Evolutionary conservation across 2,329 filamentous ascomycete species (phyloP), one percentile per base, ranked within the genome.

Genomic region (Cercospora berteroae): DNA sequence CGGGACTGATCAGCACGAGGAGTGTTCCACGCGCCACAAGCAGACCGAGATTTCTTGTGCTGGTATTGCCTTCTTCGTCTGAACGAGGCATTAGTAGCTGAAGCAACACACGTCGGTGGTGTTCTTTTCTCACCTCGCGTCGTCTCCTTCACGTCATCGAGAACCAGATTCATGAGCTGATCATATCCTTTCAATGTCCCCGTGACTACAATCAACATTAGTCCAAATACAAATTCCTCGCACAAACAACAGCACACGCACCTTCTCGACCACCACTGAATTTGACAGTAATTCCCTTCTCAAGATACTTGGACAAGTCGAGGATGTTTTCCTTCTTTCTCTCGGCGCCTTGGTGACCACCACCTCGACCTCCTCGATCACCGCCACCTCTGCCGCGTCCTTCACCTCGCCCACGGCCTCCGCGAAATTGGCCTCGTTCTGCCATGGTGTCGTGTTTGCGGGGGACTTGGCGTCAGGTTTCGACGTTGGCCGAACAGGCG

Each of bases 251-350:
- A 6, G 12, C 42, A 12, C 6, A 59, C 50, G 16, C 78, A 95
- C 93, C 92, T 84, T 97, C 93, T 68, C 94, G 84, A 1, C 95
- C 95, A 50, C 95, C 95, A 77, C 93, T 97, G 80, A 99, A 98
- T 82, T 98, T 98, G 78, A 99, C 94, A 9, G 87, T 91, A 73
- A 99, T 93, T 77, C 90, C 87, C 87, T 97, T 96, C 81, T 99
- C 93, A 90, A 97, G 93, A 81, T 98, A 99, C 83, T 97, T 97
- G 78, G 86, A 88, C 76, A 99, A 81, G 78, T 99, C 94, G 63
- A 99, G 87, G 75, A 99, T 99, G 80, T 97, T 98, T 82, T 99
- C 95, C 85, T 98, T 98, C 88, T 97, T 97, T 69, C 93, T 75
- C 90, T 88, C 75, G 63, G 66, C 66, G 64, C 71, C 68, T 52